These are phyloP conservation scores for Diaporthe australafricana DNA, from an alignment of 2,329 filamentous ascomycete genomes.

Conservation along the genomic window DNA sequence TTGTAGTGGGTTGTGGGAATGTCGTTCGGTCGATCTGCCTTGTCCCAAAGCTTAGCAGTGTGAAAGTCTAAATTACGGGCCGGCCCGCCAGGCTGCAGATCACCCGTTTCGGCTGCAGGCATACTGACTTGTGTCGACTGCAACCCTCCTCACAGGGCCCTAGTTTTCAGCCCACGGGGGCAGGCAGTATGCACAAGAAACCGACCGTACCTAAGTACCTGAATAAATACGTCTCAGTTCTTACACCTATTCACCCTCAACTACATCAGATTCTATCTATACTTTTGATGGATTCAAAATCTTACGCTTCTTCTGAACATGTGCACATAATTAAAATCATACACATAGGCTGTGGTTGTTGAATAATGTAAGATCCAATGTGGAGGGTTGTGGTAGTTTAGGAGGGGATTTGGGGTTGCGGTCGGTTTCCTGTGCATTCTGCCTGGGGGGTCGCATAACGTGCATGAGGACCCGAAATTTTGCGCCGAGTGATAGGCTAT, in stretches of 20 bases:
- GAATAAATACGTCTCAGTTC: no score
- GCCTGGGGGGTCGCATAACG: not conserved
- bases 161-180: not conserved
- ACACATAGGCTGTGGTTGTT: not conserved
- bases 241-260: no score
- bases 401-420: no score
- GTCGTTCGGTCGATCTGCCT: not conserved
- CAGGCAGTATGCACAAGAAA: no score
- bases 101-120: not conserved
- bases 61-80: constrained; percentile 13
- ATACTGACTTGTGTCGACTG: not conserved
- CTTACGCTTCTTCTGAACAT: no score
- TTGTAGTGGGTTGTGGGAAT: not conserved
- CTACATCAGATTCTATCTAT: no score
- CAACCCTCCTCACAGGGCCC: not conserved
- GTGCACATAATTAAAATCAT: no score
- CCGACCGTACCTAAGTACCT: no score
- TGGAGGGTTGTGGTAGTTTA: no score
- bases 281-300: no score
- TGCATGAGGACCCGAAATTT: not conserved
- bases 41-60: not conserved
- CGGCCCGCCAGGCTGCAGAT: not conserved
- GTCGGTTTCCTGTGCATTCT: no score
- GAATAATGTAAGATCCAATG: no score
- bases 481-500: not conserved